Base-by-base conservation (phyloP, 2,329 filamentous ascomycete genomes). In the Pseudopyricularia javanii region DNA sequence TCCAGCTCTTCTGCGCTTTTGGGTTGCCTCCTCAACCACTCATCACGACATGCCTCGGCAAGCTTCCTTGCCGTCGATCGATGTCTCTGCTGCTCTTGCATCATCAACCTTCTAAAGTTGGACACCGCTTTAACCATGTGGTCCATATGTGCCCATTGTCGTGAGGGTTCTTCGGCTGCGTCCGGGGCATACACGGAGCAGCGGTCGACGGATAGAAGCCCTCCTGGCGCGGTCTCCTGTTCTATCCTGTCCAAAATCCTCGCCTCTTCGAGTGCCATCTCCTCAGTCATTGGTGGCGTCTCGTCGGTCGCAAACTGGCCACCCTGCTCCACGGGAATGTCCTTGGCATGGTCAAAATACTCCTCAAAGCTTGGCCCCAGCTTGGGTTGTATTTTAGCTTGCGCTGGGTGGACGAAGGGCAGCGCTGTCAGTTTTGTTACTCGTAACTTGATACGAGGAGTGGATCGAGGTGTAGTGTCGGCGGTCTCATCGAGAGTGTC, bases 131-230 rank as follows among this genome's bases (percentile, higher is more conserved):
- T 83, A 47, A 86, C 74, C 52, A 97, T 75, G 63, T 97, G 88
- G 62, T 97, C 91, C 62, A 82, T 79, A 59, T 94, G 90, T n/a
- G 86, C 83, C 74, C 88, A 97, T 61, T 93, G 88, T 51, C 79
- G 76, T 0, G 82, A 79, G 0, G 87, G 87, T 60, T 94, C 86
- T 54, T 88, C 83, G 55, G 71, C 72, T 12, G 81, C 74, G 57
- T 93, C 87, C 0, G 87, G 86, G 17, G 83, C 75, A 59, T 87
- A 93, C 24, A 85, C 70, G 2, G 83, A 84, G 63, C 87, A 91
- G 55, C 77, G 75, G 55, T 82, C 80, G 52, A 76, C 71, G 50
- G 85, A 89, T 28, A 96, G 74, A 4, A 90, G 65, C 2, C 89
- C 88, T 15, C 90, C 91, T 5, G 83, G 79, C 60, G 87, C 75